phyloP scores from a whole-genome alignment of 441 rosid genomes.

The Croton setiger region DNA sequence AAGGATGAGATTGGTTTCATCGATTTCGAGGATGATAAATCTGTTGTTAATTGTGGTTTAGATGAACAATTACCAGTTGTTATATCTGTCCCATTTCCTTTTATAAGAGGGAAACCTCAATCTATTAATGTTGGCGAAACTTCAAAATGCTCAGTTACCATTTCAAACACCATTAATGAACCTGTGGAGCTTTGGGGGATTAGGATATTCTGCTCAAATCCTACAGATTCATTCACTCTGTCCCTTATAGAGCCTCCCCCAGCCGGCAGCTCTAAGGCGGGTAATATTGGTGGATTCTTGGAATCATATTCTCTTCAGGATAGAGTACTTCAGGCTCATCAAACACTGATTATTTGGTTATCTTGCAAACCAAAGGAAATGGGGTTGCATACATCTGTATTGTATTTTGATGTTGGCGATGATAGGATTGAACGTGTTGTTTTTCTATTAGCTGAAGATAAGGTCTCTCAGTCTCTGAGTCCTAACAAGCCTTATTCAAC shows the following conservation, averaged over 20 bases:
- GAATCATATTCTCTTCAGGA: constrained; percentile 39
- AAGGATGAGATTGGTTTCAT: constrained; percentile 45
- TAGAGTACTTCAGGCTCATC: constrained; percentile 41
- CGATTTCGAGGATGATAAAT: constrained; percentile 38
- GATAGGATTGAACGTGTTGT: constrained; percentile 46
- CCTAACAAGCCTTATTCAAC: constrained; percentile 31
- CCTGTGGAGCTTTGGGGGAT: constrained; percentile 49
- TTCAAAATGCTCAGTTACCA: constrained; percentile 33
- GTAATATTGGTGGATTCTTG: constrained; percentile 26
- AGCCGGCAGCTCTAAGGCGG: constrained; percentile 22
- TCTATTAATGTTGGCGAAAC: constrained; percentile 38
- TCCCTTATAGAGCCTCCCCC: constrained; percentile 47
- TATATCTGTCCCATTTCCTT: constrained; percentile 47
- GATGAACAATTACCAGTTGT: constrained; percentile 29
- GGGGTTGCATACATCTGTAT: constrained; percentile 46
- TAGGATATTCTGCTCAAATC: constrained; percentile 41
- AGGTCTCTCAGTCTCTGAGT: constrained; percentile 42
- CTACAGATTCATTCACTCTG: constrained; percentile 37
- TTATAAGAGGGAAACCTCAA: constrained; percentile 39
- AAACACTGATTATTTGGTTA: constrained; percentile 44
- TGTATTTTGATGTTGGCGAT: constrained; percentile 46
- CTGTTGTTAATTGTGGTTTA: constrained; percentile 29
- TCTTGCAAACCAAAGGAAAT: constrained; percentile 56
- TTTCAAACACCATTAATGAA: constrained; percentile 36
- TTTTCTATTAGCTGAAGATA: constrained; percentile 51